Evolutionary conservation across 129 eudicot species (phyloP).

Genomic region (Calendula officinalis): DNA sequence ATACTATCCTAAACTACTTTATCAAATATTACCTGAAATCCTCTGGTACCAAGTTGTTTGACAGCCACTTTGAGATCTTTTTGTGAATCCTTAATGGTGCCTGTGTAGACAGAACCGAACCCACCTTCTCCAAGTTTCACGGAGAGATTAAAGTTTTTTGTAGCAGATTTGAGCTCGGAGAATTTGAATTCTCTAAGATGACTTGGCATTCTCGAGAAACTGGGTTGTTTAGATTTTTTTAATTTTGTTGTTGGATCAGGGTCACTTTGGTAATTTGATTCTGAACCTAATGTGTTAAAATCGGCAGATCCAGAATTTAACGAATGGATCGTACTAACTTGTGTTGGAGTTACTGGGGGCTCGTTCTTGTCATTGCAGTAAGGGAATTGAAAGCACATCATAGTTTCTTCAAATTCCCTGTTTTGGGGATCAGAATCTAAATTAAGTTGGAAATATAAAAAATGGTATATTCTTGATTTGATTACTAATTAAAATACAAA

Average conservation of each 20-base stretch:
- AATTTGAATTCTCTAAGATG: conserved; percentile 67
- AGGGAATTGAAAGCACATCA: conserved; percentile 60
- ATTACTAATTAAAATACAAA: too few species aligned
- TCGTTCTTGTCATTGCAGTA: conserved; percentile 52
- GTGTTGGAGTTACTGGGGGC: conserved; percentile 28
- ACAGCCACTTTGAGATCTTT: conserved; percentile 64
- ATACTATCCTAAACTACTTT: too few species aligned
- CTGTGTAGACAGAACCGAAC: conserved; percentile 80
- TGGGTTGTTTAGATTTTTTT: conserved; percentile 36
- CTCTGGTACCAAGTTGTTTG: conserved; percentile 81
- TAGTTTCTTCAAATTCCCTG: conserved; percentile 23
- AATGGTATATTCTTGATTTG: background rate
- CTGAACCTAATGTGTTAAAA: conserved; percentile 50
- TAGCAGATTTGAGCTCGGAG: conserved; percentile 62
- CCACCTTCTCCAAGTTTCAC: conserved; percentile 90
- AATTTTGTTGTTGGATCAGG: conserved; percentile 57
- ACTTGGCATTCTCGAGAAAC: conserved; percentile 56
- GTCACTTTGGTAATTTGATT: conserved; percentile 46
- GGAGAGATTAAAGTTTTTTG: conserved; percentile 62
- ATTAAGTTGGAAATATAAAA: conserved; percentile 1
- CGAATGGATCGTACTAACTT: conserved; percentile 37
- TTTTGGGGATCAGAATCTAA: conserved; percentile 2
- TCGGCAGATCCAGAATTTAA: conserved; percentile 46
- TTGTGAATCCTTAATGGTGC: conserved; percentile 53
- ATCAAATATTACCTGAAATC: conserved; percentile 67